Conservation (phyloP, 2,329 filamentous ascomycete species). For the Pyrenochaeta sp. region DNA sequence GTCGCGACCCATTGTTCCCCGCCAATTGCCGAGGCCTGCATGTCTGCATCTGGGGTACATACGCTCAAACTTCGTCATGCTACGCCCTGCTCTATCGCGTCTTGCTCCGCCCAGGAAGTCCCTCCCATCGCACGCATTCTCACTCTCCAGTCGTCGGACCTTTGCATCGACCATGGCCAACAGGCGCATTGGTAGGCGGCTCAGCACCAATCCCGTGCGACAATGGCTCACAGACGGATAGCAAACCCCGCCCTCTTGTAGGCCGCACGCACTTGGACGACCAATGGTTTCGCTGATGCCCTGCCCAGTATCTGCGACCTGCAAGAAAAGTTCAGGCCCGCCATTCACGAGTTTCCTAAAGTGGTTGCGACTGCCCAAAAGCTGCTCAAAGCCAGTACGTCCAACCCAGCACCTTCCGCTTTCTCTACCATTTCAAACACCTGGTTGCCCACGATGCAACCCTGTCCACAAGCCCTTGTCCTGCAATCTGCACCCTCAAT, state of each 20-base stretch:
- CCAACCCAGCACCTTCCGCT: slow-evolving; percentile 43
- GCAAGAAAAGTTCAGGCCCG: slow-evolving; percentile 87
- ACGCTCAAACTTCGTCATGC: too few relatives aligned
- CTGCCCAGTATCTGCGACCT: slow-evolving; percentile 84
- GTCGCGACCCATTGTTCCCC: too few relatives aligned
- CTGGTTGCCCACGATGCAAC: background rate
- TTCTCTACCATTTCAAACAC: background rate
- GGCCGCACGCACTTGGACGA: slow-evolving; percentile 10
- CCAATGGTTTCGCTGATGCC: slow-evolving; percentile 25
- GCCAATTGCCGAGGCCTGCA: slow-evolving; percentile 21
- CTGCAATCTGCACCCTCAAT: too few relatives aligned
- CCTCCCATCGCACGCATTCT: too few relatives aligned
- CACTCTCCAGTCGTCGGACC: slow-evolving; percentile 7
- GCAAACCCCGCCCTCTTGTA: slow-evolving; percentile 53
- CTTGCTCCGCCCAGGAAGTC: slow-evolving; percentile 11
- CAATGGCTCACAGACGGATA: slow-evolving; percentile 33
- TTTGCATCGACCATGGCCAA: slow-evolving; percentile 36
- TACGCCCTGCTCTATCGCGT: slow-evolving; percentile 19
- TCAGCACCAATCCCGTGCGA: slow-evolving; percentile 14
- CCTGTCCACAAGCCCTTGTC: too few relatives aligned
- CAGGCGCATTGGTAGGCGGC: slow-evolving; percentile 39
- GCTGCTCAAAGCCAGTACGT: slow-evolving; percentile 57
- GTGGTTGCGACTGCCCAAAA: slow-evolving; percentile 65
- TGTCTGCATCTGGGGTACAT: too few relatives aligned
- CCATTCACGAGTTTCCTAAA: slow-evolving; percentile 85